Evolutionary conservation across 345 rosid genomes (phyloP).

Genomic region (Eucalyptus virginea): DNA sequence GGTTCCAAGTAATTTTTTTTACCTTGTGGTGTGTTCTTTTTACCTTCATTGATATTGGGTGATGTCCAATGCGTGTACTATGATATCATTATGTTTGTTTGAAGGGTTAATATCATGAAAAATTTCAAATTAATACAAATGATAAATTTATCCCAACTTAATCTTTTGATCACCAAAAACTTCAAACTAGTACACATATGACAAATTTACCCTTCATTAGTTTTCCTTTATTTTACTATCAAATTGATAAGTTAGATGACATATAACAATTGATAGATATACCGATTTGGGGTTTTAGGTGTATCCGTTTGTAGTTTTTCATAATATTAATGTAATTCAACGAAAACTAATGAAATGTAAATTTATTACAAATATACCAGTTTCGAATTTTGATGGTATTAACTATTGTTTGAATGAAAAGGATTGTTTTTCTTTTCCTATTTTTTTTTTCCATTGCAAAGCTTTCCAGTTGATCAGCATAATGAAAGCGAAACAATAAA

Average conservation of each 20-base stretch:
- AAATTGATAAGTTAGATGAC: too few species aligned
- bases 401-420: not conserved
- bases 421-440: not conserved
- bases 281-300: accelerated
- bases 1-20: not conserved
- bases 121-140: too few species aligned
- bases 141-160: too few species aligned
- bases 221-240: too few species aligned
- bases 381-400: too few species aligned
- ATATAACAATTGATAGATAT: too few species aligned
- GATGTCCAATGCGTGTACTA: not conserved
- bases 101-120: too few species aligned
- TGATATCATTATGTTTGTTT: not conserved
- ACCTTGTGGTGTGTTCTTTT: not conserved
- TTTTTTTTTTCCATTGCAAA: not conserved
- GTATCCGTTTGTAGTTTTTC: accelerated
- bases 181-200: accelerated
- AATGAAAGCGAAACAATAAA: not conserved
- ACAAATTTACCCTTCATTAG: accelerated
- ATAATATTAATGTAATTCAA: too few species aligned
- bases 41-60: not conserved
- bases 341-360: too few species aligned
- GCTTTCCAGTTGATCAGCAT: not conserved
- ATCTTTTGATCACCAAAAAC: too few species aligned
- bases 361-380: accelerated